phyloP scores from a whole-genome alignment of 192 early-diverging fungal species.

The Funneliformis geosporum region DNA sequence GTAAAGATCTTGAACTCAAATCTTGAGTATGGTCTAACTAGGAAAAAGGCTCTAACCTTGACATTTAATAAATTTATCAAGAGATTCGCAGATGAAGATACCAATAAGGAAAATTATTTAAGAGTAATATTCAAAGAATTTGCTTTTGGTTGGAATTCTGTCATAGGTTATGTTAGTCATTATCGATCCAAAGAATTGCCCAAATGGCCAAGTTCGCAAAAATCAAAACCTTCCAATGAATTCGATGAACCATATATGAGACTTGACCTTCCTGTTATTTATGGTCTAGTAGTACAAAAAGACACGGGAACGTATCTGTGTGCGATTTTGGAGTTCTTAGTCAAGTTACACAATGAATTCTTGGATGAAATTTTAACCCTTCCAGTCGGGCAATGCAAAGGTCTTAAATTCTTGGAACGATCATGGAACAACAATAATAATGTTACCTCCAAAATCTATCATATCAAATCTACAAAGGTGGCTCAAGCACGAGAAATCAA shows the following conservation, averaged over 20 bases:
- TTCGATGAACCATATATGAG: not conserved
- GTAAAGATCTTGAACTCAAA: not conserved
- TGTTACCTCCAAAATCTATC: not conserved
- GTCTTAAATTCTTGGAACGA: not conserved
- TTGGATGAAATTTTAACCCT: not conserved
- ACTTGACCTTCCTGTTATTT: not conserved
- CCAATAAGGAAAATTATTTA: not conserved
- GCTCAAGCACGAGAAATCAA: not conserved
- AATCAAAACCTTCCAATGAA: not conserved
- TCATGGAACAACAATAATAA: not conserved
- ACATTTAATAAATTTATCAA: not conserved
- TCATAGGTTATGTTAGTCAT: not conserved
- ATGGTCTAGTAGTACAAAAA: not conserved
- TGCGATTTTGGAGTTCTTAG: not conserved
- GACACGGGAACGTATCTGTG: not conserved
- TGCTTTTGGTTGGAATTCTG: not conserved
- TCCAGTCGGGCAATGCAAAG: not conserved
- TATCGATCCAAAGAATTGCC: not conserved
- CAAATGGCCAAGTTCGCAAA: too few species aligned
- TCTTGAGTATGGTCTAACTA: conserved; percentile 15
- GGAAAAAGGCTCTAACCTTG: conserved; percentile 8
- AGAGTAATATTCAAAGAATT: not conserved
- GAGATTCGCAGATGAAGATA: not conserved
- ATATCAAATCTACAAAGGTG: not conserved
- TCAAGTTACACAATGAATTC: not conserved